Evolutionary conservation across 176 grass and related monocot species (phyloP).

Genomic region (Ensete glaucum): DNA sequence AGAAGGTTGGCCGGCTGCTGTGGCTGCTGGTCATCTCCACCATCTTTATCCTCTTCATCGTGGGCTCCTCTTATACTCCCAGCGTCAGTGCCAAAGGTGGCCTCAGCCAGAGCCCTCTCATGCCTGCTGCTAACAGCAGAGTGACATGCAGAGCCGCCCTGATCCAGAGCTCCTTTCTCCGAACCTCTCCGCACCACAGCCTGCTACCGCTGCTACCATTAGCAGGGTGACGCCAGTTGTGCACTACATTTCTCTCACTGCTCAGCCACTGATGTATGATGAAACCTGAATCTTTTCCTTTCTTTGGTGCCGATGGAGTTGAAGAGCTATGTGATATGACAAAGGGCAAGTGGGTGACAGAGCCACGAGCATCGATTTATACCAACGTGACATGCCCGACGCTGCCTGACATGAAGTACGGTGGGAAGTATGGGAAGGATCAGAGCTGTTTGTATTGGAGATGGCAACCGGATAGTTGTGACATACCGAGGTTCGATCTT

Average conservation of each 20-base stretch:
- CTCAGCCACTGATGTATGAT: no score
- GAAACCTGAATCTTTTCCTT: neutral
- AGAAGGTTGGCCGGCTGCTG: conserved; percentile 3
- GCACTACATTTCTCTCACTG: no score
- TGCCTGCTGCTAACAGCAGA: neutral
- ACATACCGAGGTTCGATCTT: conserved; percentile 37
- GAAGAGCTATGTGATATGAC: conserved; percentile 42
- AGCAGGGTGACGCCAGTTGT: no score
- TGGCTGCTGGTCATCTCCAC: neutral
- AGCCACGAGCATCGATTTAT: conserved; percentile 33
- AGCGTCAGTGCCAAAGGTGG: no score
- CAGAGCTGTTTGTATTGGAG: conserved; percentile 46
- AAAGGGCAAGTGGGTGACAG: conserved; percentile 50
- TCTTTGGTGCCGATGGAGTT: neutral
- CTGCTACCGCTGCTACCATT: no score
- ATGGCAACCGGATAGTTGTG: conserved; percentile 51
- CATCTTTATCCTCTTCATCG: conserved; percentile 1
- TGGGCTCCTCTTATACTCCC: neutral
- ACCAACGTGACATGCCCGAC: conserved; percentile 44
- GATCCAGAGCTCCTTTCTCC: no score
- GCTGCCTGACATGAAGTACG: conserved; percentile 53
- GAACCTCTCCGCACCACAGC: no score
- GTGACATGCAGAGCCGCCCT: no score
- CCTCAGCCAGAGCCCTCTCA: neutral
- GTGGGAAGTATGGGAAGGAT: conserved; percentile 59